Percentiles rank a stretch among this genome's conserved stretches.
phyloP scores from a whole-genome alignment of 305 asterid genomes.

The Ilex paraguariensis region DNA sequence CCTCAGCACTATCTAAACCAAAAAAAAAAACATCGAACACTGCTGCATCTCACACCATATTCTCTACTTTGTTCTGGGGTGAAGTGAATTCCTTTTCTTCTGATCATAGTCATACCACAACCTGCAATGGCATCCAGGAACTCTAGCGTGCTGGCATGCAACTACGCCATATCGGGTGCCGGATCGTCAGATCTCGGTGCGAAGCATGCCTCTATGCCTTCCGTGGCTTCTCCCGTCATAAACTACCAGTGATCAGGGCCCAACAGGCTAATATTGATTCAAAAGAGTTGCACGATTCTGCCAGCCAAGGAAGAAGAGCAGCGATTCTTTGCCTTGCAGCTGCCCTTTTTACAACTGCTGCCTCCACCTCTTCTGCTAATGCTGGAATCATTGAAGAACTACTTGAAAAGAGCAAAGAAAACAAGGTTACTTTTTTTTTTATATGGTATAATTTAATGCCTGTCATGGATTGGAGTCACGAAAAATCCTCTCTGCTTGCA shows the following conservation, averaged over 20 bases:
- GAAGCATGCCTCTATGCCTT: slow-evolving; percentile 37
- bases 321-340: not conserved
- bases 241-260: slow-evolving; percentile 49
- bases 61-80: not conserved
- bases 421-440: not conserved
- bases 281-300: not conserved
- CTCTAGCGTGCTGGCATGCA: slow-evolving; percentile 77
- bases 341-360: not conserved
- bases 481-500: no score
- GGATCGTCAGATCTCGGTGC: slow-evolving; percentile 41
- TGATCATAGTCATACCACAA: not conserved
- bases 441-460: no score
- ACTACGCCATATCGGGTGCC: slow-evolving; percentile 57
- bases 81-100: no score
- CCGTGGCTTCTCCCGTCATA: slow-evolving; percentile 40
- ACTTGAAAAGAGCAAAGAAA: not conserved
- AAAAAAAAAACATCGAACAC: no score
- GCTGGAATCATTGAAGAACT: not conserved
- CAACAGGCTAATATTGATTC: slow-evolving; percentile 29
- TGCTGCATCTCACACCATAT: not conserved
- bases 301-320: not conserved
- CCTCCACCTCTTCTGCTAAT: not conserved
- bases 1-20: no score
- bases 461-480: no score
- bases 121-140: slow-evolving; percentile 76